phyloP scores from a whole-genome alignment of 1,284 basidiomycete genomes.

The Malassezia vespertilionis region DNA sequence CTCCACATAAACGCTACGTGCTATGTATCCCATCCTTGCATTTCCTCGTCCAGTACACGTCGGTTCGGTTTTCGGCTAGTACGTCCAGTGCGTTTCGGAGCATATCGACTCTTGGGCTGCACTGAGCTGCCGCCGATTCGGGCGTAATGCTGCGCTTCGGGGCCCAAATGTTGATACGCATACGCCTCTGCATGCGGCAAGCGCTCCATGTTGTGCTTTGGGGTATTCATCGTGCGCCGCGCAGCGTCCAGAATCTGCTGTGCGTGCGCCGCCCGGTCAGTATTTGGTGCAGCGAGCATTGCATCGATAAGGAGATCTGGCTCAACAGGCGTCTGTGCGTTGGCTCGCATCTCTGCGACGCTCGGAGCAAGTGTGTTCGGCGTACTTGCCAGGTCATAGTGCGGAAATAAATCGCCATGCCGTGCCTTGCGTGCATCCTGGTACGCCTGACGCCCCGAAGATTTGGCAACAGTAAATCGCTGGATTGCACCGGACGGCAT shows the following conservation, averaged over 20 bases:
- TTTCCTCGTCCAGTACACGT: constrained; percentile 6
- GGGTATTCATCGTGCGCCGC: too few relatives aligned
- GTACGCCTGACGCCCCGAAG: constrained; percentile 83
- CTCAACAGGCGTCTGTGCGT: too few relatives aligned
- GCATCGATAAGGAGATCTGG: too few relatives aligned
- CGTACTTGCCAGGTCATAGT: constrained; percentile 45
- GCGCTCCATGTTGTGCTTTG: too few relatives aligned
- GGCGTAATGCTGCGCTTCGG: constrained; percentile 7
- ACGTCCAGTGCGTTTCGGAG: constrained; percentile 4
- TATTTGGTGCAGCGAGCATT: too few relatives aligned
- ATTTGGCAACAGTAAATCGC: constrained; percentile 78
- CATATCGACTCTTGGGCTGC: neutral
- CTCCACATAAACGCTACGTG: neutral
- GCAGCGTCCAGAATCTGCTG: too few relatives aligned
- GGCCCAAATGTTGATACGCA: too few relatives aligned
- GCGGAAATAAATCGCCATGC: constrained; percentile 94
- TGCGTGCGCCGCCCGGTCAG: too few relatives aligned
- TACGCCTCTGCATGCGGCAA: too few relatives aligned
- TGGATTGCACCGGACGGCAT: constrained; percentile 71
- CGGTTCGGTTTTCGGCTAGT: constrained; percentile 13
- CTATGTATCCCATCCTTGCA: constrained; percentile 1
- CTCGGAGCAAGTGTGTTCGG: neutral
- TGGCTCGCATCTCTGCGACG: too few relatives aligned
- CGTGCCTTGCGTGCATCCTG: constrained; percentile 85
- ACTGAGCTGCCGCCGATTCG: neutral